Base-by-base conservation (phyloP, 2,329 filamentous ascomycete species). In the Ceratocystis lukuohia region DNA sequence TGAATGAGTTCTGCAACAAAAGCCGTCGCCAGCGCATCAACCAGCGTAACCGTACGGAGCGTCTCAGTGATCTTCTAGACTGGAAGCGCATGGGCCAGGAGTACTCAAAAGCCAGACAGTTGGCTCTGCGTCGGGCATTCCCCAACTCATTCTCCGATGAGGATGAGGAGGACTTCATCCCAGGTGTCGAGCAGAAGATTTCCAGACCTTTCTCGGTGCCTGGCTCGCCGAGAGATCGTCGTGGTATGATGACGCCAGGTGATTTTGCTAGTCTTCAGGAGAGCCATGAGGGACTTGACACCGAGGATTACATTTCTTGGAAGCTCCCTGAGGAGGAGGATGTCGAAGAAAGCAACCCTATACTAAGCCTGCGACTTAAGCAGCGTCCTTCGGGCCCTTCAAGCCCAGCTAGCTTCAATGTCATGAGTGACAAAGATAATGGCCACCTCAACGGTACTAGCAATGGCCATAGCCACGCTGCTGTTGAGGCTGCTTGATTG, bases 31-130 rank as follows among this genome's bases (percentile, higher is more conserved):
- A 99, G 77, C 89, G 94, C 63, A 99, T 99, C 82, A 99, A 99
- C 81, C 94, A 97, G 79, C 86, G 94, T 62, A 99, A 99, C 77
- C 86, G 94, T 65, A 99, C 94, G 0, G 94, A 99, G 80, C 86
- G 94, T 61, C 80, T 99, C 65, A 96, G 91, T 73, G 94, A 99
- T 74, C 80, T 99, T 68, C 82, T 99, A 50, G 94, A 99, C 78
- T 99, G 94, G 94, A 97, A 97, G 83, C 84, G 94, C 62, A 99
- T 99, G 94, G 94, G 94, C 25, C 88, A 97, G 87, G 94, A 99
- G 77, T 99, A 99, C 74, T 91, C 96, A 78, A 99, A 97, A 80
- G 94, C 94, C 44, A 85, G 94, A 62, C 94, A 97, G 76, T 78
- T 99, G 73, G 94, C 94, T 28, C 80, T 99, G 69, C 83, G 94